Evolutionary conservation across 352 stramenopile genomes (phyloP), one percentile per base, ranked within the genome.

Genomic region (Globisporangium abappressorium): DNA sequence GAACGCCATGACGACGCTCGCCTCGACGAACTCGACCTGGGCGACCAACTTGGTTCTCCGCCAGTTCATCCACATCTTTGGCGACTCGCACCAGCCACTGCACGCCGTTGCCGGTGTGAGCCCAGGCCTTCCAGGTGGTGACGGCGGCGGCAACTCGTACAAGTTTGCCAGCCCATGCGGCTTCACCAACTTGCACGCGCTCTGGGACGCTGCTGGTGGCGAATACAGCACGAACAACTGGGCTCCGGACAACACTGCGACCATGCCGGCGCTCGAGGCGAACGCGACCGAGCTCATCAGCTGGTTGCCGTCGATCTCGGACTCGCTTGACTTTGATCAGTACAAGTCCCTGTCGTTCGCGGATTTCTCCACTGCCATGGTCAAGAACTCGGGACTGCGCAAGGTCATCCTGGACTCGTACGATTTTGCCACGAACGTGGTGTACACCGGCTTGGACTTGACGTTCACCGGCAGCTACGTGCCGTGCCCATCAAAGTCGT

Each of bases 51-150:
- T 89, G 8, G 72, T 79, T 41, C 62, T 91, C 11, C 83, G 83
- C 28, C 79, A 90, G 72, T 85, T 91, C 71, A 85, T 91, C 71
- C 83, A 91, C 73, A 81, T 90, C 69, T 80, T 90, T 55, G 82
- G 76, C 1, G 83, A 92, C 58, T 61, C 87, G 28, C 80, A 90
- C 61, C 82, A 92, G 57, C 83, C 83, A 0, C 70, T 90, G 26
- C 83, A 92, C 73, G 77, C 77, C 3, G 74, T 89, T 0, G 73
- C 71, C 0, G 81, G 78, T 18, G 73, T 90, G 62, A 84, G 70
- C 26, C 70, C 69, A 6, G 71, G 75, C 26, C 76, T 87, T 53
- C 84, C 84, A 5, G 62, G 66, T 3, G 84, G 84, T 38, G 84
- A 92, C 64, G 68, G 66, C 2, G 84, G 84, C 18, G 81, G 84